Evolutionary conservation across 2,329 filamentous ascomycete species (phyloP).

Genomic region (Aspergillus phoenicis): DNA sequence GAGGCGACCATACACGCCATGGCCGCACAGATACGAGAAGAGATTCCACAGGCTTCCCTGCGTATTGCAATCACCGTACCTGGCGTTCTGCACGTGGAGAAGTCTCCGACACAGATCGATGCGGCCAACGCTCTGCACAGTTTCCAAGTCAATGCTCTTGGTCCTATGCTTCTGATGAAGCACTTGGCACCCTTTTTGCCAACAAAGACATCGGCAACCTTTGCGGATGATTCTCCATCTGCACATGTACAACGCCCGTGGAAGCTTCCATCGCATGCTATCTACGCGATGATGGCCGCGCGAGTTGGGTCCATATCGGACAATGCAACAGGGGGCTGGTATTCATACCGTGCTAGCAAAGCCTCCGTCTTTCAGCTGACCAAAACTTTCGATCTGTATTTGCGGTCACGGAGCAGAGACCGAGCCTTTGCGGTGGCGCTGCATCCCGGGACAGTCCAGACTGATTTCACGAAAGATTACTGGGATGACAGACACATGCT

Average conservation of each 20-base stretch:
- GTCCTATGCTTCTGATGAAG: conserved; percentile 75
- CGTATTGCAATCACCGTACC: conserved; percentile 71
- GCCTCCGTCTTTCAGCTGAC: conserved; percentile 71
- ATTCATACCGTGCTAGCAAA: conserved; percentile 76
- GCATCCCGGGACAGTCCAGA: conserved; percentile 81
- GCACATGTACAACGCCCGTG: conserved; percentile 15
- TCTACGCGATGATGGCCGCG: conserved; percentile 75
- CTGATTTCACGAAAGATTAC: conserved; percentile 70
- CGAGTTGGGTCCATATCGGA: conserved; percentile 74
- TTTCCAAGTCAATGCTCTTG: conserved; percentile 73
- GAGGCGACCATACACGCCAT: conserved; percentile 63
- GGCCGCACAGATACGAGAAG: conserved; percentile 56
- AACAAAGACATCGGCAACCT: conserved; percentile 52
- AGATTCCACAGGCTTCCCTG: conserved; percentile 62
- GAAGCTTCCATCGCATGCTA: conserved; percentile 57
- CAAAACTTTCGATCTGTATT: conserved; percentile 70
- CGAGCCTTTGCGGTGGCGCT: conserved; percentile 69
- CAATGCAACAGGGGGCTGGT: conserved; percentile 78
- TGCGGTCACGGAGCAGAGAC: conserved; percentile 59
- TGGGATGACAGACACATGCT: conserved; percentile 72
- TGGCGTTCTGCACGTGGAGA: conserved; percentile 73
- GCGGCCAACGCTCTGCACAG: conserved; percentile 64
- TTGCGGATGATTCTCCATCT: conserved; percentile 10
- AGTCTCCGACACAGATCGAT: conserved; percentile 66
- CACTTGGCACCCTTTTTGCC: conserved; percentile 72